Base-by-base conservation (phyloP, 139 green algal species). In the Micractinium conductrix region DNA sequence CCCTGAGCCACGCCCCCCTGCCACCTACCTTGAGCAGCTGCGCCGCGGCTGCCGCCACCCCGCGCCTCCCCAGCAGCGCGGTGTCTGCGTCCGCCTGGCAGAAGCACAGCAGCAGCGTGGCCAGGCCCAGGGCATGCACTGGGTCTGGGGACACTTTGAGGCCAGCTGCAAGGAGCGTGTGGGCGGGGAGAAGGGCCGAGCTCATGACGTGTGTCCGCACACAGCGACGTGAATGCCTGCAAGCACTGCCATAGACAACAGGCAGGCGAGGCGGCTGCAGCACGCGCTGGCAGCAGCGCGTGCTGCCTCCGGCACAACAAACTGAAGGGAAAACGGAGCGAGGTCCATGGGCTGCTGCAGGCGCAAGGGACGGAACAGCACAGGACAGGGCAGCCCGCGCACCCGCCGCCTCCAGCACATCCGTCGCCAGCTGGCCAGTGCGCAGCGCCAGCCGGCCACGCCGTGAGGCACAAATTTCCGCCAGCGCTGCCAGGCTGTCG, bases 61-160 rank as follows among this genome's bases (percentile, higher is more conserved):
- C 74, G 30, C 40, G 48, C 30, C 65, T 37, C 40, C 69, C 83
- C 58, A 87, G 62, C 78, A 87, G 40, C 38, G 60, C 30, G 26
- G 83, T 19, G 38, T 87, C 74, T 3, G 76, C 71, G 30, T 81
- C 83, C 16, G 78, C 38, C 67, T 87, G 78, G 63, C 84, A 88
- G 76, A 85, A 81, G 79, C 69, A 85, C 22, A 78, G 67, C 53
- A 89, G 65, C 53, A 89, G 85, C 38, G 85, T 76, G 55, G 85
- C 85, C 53, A 81, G 35, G 2, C 85, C 85, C 69, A 89, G 55
- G 1, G 85, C 85, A 9, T 87, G 85, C 78, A 83, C 79, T 16
- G 85, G 48, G 65, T 89, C 68, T 7, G 75, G 38, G 3, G 42
- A 24, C 42, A 89, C 42, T 17, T 80, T 62, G 22, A 80, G 42